Conservation (phyloP, 352 stramenopile genomes). For the Phytopythium chamaehyphon region DNA sequence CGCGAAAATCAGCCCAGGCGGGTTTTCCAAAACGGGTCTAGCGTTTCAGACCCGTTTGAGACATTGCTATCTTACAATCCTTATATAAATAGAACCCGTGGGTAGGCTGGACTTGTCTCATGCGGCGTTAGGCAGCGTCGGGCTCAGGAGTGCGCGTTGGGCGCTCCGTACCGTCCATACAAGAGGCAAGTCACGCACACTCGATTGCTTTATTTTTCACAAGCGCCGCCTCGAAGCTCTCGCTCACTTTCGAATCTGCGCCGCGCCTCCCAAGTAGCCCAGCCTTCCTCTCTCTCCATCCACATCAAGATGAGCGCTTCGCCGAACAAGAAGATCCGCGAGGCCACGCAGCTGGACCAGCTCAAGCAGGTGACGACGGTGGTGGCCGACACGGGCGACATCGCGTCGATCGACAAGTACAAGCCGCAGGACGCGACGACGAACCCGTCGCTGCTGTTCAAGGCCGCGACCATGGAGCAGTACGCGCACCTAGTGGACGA, state of each 20-base stretch:
- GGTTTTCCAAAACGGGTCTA: neutral
- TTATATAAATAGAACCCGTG: neutral
- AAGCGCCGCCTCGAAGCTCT: neutral
- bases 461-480: conserved; percentile 94
- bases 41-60: neutral
- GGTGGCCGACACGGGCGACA: conserved; percentile 97
- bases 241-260: conserved; percentile 75
- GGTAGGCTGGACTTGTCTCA: conserved; percentile 7
- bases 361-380: conserved; percentile 97
- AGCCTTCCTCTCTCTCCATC: neutral
- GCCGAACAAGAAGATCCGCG: conserved; percentile 74
- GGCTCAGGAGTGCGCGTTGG: neutral
- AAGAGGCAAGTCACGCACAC: no score
- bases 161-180: no score
- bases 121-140: neutral
- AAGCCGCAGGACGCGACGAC: conserved; percentile 98
- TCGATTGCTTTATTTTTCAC: no score
- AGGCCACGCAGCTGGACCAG: conserved; percentile 89
- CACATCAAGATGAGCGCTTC: conserved; percentile 39
- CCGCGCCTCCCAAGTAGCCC: conserved; percentile 30
- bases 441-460: conserved; percentile 99
- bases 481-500: conserved; percentile 96
- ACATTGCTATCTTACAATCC: neutral
- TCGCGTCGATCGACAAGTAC: conserved; percentile 88
- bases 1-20: neutral